phyloP scores from a whole-genome alignment of 768 basidiomycete species.

The Termitomyces sp. region DNA sequence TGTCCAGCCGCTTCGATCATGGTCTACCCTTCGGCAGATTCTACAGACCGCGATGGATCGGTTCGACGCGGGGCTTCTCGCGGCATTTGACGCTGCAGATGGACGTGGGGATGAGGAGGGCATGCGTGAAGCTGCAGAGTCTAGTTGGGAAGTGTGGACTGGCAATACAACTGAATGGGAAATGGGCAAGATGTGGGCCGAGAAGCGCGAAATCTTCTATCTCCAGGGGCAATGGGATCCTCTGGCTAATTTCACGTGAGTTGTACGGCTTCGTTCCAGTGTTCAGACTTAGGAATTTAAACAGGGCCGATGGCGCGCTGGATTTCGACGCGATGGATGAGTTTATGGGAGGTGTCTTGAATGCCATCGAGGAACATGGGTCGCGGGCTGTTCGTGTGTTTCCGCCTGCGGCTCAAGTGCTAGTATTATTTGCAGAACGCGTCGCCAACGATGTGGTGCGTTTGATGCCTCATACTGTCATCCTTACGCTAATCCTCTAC shows the following conservation, averaged over 20 bases:
- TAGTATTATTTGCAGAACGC: slow-evolving; percentile 79
- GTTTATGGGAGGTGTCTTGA: slow-evolving; percentile 71
- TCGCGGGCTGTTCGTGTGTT: slow-evolving; percentile 81
- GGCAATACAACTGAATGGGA: slow-evolving; percentile 63
- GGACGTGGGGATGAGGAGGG: slow-evolving; percentile 59
- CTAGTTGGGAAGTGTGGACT: slow-evolving; percentile 80
- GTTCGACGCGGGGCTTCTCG: slow-evolving; percentile 83
- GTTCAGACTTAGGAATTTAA: neutral
- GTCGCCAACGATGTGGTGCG: slow-evolving; percentile 80
- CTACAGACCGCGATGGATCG: slow-evolving; percentile 79
- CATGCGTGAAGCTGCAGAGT: slow-evolving; percentile 80
- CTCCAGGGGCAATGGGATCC: slow-evolving; percentile 78
- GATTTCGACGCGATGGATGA: slow-evolving; percentile 93
- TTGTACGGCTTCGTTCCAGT: slow-evolving; percentile 7
- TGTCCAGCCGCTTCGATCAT: slow-evolving; percentile 68
- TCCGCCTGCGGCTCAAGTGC: slow-evolving; percentile 70
- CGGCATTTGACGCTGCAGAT: slow-evolving; percentile 87
- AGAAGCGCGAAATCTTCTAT: slow-evolving; percentile 93
- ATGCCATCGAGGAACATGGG: slow-evolving; percentile 69
- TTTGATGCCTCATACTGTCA: slow-evolving; percentile 1
- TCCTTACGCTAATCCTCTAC: slow-evolving; percentile 20
- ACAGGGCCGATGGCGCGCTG: slow-evolving; percentile 52
- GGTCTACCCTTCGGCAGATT: slow-evolving; percentile 56
- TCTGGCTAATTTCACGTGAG: slow-evolving; percentile 76
- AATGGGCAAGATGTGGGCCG: slow-evolving; percentile 92